These are phyloP conservation scores for Trematosphaeria pertusa DNA, from an alignment of 2,329 filamentous ascomycete species.

Conservation along the genomic window DNA sequence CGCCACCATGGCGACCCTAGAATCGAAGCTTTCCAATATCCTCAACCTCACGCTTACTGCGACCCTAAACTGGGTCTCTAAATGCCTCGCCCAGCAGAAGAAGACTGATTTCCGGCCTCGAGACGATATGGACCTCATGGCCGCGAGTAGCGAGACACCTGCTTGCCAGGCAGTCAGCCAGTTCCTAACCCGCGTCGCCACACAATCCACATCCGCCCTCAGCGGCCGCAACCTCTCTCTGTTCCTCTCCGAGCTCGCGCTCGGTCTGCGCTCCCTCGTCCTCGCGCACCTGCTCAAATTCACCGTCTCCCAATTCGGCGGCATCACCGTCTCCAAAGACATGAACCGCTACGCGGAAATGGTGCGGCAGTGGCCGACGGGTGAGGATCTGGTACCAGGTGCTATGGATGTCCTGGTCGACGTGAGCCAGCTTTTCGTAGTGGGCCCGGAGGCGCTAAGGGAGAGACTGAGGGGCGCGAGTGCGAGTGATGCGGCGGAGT, in stretches of 20 bases:
- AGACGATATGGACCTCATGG: slow-evolving; percentile 67
- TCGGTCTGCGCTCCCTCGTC: slow-evolving; percentile 77
- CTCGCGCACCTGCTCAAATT: slow-evolving; percentile 96
- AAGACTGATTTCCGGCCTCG: slow-evolving; percentile 90
- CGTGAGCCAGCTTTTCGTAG: slow-evolving; percentile 94
- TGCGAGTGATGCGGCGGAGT: slow-evolving; percentile 57
- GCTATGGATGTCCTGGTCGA: slow-evolving; percentile 86
- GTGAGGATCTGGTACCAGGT: slow-evolving; percentile 60
- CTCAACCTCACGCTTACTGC: slow-evolving; percentile 75
- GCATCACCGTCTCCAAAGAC: slow-evolving; percentile 94
- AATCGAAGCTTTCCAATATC: slow-evolving; percentile 79
- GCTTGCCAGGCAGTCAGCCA: slow-evolving; percentile 83
- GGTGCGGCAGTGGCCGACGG: slow-evolving; percentile 77
- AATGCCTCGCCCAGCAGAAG: slow-evolving; percentile 77
- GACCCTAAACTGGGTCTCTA: slow-evolving; percentile 76
- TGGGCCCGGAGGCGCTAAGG: slow-evolving; percentile 67
- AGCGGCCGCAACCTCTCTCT: slow-evolving; percentile 83
- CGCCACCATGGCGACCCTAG: slow-evolving; percentile 75
- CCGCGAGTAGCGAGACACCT: slow-evolving; percentile 65
- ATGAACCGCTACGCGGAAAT: slow-evolving; percentile 92
- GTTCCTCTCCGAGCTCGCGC: slow-evolving; percentile 83
- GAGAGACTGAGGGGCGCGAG: slow-evolving; percentile 57
- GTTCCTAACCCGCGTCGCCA: slow-evolving; percentile 76
- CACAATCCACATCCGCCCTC: slow-evolving; percentile 70
- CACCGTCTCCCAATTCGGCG: slow-evolving; percentile 89